Evolutionary conservation across 306 rosid genomes (phyloP).

Genomic region (Casuarina glauca): DNA sequence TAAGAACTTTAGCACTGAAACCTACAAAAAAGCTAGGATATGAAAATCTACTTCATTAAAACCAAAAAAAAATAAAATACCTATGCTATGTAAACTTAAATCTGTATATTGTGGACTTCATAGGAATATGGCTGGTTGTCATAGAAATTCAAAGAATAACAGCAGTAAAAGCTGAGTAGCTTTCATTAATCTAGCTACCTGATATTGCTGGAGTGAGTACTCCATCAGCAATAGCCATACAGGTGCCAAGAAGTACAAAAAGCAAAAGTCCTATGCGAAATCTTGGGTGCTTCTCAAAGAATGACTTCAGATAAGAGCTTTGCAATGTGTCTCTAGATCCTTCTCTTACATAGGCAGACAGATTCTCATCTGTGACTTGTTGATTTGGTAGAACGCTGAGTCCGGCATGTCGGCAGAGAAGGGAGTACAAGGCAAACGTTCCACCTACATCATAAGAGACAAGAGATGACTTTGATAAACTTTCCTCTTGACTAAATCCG

Average conservation of each 20-base stretch:
- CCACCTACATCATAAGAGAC: slow-evolving; percentile 58
- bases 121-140: slow-evolving; percentile 11
- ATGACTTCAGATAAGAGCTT: slow-evolving; percentile 45
- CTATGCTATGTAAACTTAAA: not conserved
- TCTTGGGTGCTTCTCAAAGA: slow-evolving; percentile 55
- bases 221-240: slow-evolving; percentile 78
- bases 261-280: slow-evolving; percentile 53
- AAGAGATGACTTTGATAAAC: slow-evolving; percentile 23
- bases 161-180: slow-evolving; percentile 35
- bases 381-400: slow-evolving; percentile 65
- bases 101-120: slow-evolving; percentile 15
- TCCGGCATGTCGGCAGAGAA: slow-evolving; percentile 67
- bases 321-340: slow-evolving; percentile 45
- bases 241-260: slow-evolving; percentile 73
- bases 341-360: slow-evolving; percentile 45
- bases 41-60: too few relatives aligned
- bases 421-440: slow-evolving; percentile 73
- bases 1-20: not conserved
- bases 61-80: not conserved
- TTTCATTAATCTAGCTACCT: slow-evolving; percentile 46
- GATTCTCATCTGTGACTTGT: slow-evolving; percentile 52
- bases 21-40: not conserved
- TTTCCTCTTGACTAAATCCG: slow-evolving; percentile 11
- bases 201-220: slow-evolving; percentile 86
- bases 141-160: slow-evolving; percentile 27